These are phyloP conservation scores for Fraxinus pennsylvanica DNA, from an alignment of 257 asterid genomes.

Conservation along the genomic window DNA sequence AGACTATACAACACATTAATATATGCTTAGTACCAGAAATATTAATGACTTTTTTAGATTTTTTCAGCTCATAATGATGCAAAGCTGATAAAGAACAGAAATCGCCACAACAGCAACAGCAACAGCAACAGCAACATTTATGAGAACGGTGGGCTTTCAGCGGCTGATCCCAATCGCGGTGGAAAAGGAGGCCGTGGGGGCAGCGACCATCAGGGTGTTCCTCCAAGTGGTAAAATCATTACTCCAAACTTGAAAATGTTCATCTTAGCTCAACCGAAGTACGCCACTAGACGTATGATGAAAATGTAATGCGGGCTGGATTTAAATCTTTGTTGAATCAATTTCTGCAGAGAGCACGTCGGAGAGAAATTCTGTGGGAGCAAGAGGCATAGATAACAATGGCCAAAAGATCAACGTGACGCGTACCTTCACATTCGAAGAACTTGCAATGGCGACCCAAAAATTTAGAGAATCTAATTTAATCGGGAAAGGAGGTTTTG, in stretches of 20 bases:
- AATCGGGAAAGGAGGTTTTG: slow-evolving; percentile 53
- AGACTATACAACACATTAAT: too few species aligned
- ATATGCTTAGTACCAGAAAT: too few species aligned
- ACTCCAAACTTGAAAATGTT: not conserved
- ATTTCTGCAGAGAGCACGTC: slow-evolving; percentile 21
- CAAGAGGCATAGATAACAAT: slow-evolving; percentile 19
- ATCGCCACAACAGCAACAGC: too few species aligned
- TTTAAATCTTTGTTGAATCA: not conserved
- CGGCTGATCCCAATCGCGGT: not conserved
- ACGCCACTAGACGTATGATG: not conserved
- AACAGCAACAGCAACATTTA: too few species aligned
- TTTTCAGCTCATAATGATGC: too few species aligned
- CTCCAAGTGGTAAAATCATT: not conserved
- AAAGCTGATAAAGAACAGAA: too few species aligned
- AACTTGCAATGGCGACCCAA: slow-evolving; percentile 40
- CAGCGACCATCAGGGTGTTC: not conserved
- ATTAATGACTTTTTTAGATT: too few species aligned
- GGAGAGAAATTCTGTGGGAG: slow-evolving; percentile 16
- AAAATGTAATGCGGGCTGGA: not conserved
- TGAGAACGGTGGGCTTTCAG: not conserved
- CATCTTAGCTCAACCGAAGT: not conserved
- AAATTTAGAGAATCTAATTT: slow-evolving; percentile 41
- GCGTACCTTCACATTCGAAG: slow-evolving; percentile 40
- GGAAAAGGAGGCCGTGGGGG: not conserved
- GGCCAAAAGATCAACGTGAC: slow-evolving; percentile 28